A percentile compares a stretch with the other conserved stretches of the same genome.
Conservation (phyloP, 192 early-diverging fungal species). For the Coemansia sp. region DNA sequence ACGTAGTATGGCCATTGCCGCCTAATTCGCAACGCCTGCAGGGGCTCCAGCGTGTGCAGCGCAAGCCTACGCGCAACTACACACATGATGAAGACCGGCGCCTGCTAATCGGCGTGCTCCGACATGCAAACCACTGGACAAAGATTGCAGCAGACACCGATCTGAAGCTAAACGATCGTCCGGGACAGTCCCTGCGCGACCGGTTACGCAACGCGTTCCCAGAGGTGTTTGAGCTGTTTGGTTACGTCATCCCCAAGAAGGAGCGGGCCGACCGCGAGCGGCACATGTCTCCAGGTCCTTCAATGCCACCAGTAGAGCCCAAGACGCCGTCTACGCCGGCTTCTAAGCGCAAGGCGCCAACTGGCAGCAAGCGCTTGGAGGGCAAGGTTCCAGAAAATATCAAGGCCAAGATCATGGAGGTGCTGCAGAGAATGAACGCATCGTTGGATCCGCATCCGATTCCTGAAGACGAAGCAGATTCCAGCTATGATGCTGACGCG, state of each 20-base stretch:
- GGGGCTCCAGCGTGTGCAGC: conserved; percentile 50
- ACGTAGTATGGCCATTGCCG: conserved; percentile 55
- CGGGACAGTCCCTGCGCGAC: conserved; percentile 54
- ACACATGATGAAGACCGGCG: conserved; percentile 51
- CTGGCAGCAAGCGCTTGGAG: conserved; percentile 49
- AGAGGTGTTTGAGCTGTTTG: conserved; percentile 54
- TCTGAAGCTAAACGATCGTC: conserved; percentile 41
- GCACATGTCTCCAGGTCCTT: conserved; percentile 5
- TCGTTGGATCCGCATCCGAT: conserved; percentile 51
- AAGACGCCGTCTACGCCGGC: not conserved
- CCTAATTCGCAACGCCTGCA: conserved; percentile 53
- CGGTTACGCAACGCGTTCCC: conserved; percentile 55
- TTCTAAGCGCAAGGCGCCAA: conserved; percentile 45
- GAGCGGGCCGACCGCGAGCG: conserved; percentile 52
- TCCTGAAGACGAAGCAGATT: conserved; percentile 12
- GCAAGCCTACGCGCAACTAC: conserved; percentile 56
- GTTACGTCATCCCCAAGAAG: conserved; percentile 54
- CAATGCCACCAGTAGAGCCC: not conserved
- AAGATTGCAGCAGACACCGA: conserved; percentile 51
- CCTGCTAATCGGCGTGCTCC: conserved; percentile 43
- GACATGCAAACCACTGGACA: conserved; percentile 54
- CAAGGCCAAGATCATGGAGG: conserved; percentile 29
- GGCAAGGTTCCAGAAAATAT: conserved; percentile 45
- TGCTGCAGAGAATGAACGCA: conserved; percentile 31
- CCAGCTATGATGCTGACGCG: conserved; percentile 13